Conservation (phyloP, 768 basidiomycete species). For the Lentinula detonsa region DNA sequence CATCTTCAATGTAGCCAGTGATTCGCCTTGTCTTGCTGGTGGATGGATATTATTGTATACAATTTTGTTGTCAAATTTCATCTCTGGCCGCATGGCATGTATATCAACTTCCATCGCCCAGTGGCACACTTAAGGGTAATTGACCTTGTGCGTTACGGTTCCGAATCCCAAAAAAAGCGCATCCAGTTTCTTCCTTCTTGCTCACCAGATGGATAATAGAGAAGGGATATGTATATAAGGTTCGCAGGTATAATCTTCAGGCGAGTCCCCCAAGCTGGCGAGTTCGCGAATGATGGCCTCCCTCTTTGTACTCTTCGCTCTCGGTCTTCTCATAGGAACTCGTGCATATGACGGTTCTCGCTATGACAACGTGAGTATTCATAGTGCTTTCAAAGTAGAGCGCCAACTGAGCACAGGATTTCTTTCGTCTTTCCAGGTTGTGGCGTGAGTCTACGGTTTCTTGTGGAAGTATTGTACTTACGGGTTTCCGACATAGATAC, state of each 20-base stretch:
- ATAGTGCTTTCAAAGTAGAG: neutral
- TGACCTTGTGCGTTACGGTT: neutral
- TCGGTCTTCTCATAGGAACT: slow-evolving; percentile 10
- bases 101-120: neutral
- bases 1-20: neutral
- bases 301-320: slow-evolving; percentile 12
- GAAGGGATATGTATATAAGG: neutral
- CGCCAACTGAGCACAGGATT: neutral
- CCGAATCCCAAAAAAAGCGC: neutral
- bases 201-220: neutral
- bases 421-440: slow-evolving; percentile 3
- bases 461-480: neutral
- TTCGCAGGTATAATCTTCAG: neutral
- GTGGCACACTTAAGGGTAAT: neutral
- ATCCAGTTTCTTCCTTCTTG: neutral
- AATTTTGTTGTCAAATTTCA: neutral
- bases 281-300: slow-evolving; percentile 10
- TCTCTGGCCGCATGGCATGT: neutral
- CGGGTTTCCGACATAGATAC: slow-evolving; percentile 34
- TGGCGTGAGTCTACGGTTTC: neutral
- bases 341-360: slow-evolving; percentile 49
- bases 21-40: neutral
- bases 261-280: neutral
- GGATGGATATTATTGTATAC: neutral
- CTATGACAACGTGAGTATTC: slow-evolving; percentile 52